phyloP scores from a whole-genome alignment of 495 filamentous ascomycete species.

The Xylaria acuta region DNA sequence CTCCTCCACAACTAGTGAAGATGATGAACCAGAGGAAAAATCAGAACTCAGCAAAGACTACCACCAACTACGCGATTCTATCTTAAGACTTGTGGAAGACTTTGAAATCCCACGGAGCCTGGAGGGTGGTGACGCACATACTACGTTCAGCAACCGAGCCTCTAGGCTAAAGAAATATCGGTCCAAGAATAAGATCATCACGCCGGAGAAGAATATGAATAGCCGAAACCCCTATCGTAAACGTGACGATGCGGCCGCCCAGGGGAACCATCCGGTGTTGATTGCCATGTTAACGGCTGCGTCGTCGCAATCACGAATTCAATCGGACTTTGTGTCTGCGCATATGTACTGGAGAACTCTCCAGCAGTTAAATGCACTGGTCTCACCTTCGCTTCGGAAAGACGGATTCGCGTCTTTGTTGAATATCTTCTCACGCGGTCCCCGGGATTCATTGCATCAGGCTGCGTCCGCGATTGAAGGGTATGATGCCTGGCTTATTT shows the following conservation, averaged over 20 bases:
- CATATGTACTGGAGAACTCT: conserved; percentile 74
- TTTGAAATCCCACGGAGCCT: conserved; percentile 73
- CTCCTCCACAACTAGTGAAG: conserved; percentile 68
- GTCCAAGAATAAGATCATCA: conserved; percentile 57
- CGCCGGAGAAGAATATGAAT: conserved; percentile 50
- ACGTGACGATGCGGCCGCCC: conserved; percentile 41
- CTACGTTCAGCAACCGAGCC: conserved; percentile 69
- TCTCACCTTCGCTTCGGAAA: conserved; percentile 65
- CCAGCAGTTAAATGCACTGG: conserved; percentile 65
- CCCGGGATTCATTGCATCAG: conserved; percentile 69
- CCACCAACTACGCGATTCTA: conserved; percentile 80
- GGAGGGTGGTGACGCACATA: conserved; percentile 58
- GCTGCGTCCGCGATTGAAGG: conserved; percentile 71
- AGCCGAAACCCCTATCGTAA: conserved; percentile 63
- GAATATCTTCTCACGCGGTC: conserved; percentile 71
- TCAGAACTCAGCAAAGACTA: conserved; percentile 81
- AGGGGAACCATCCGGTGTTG: conserved; percentile 53
- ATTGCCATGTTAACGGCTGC: conserved; percentile 74
- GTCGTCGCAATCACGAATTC: conserved; percentile 67
- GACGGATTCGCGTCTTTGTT: conserved; percentile 73
- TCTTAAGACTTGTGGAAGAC: conserved; percentile 81
- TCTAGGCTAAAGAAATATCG: conserved; percentile 58
- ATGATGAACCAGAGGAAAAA: conserved; percentile 67
- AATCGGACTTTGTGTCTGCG: conserved; percentile 72
- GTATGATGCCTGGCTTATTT: conserved; percentile 77